These are phyloP conservation scores for Rhodotorula sp. DNA, from an alignment of 1,284 basidiomycete species.

Conservation along the genomic window DNA sequence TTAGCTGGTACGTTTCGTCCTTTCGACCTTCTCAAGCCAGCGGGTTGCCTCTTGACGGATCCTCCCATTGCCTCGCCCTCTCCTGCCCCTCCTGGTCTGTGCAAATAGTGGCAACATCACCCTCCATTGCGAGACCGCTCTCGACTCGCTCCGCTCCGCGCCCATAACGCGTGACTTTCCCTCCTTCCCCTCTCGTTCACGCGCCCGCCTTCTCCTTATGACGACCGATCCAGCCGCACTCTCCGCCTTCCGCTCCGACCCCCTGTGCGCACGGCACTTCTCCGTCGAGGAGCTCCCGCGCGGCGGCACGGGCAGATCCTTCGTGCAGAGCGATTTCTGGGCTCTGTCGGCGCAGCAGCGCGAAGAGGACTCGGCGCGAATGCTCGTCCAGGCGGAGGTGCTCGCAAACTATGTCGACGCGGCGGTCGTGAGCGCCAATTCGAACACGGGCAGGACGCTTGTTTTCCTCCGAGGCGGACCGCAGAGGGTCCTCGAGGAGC, in stretches of 20 bases:
- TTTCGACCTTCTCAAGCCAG: background rate
- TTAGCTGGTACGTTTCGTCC: slow-evolving; percentile 15
- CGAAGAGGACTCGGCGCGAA: slow-evolving; percentile 9
- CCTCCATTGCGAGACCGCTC: slow-evolving; percentile 23
- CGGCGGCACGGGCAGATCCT: slow-evolving; percentile 1
- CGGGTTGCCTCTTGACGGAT: too few species aligned
- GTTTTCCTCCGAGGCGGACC: slow-evolving; percentile 21
- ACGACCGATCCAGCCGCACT: slow-evolving; percentile 27
- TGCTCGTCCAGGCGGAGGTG: slow-evolving; percentile 19
- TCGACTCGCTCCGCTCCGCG: slow-evolving; percentile 3
- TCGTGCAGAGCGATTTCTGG: slow-evolving; percentile 15
- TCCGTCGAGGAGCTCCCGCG: slow-evolving; percentile 1
- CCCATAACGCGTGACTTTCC: background rate
- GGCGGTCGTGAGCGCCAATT: slow-evolving; percentile 29
- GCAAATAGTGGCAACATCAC: slow-evolving; percentile 29
- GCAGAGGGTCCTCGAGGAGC: background rate
- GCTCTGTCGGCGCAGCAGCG: background rate
- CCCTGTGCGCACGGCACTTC: slow-evolving; percentile 6
- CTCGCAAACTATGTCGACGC: slow-evolving; percentile 26
- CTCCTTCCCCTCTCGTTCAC: background rate
- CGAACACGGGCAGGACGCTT: slow-evolving; percentile 16
- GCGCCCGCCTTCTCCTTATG: slow-evolving; percentile 25
- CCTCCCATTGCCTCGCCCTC: too few species aligned
- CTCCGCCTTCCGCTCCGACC: slow-evolving; percentile 3
- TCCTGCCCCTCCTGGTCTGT: too few species aligned